Conservation (phyloP, 1,284 basidiomycete species). For the Apiotrichum brassicae region DNA sequence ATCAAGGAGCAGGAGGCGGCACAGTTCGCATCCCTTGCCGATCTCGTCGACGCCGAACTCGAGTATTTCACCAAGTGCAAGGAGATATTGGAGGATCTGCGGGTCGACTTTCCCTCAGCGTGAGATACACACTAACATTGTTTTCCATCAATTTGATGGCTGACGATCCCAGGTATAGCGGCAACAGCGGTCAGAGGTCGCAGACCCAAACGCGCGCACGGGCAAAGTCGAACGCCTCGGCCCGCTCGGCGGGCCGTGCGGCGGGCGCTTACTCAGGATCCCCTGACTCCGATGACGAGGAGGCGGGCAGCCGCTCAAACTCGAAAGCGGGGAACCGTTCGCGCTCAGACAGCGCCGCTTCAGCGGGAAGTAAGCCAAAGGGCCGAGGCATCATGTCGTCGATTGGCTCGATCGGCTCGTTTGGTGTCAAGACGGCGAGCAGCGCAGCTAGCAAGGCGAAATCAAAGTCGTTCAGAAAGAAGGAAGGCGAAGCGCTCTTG, state of each 20-base stretch:
- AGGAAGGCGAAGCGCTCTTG: constrained; percentile 50
- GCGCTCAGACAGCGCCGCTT: constrained; percentile 40
- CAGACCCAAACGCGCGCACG: constrained; percentile 20
- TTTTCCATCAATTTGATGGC: too few species aligned
- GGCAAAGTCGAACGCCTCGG: constrained; percentile 33
- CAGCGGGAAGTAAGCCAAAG: constrained; percentile 25
- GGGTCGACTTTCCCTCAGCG: constrained; percentile 60
- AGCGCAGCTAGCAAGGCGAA: too few species aligned
- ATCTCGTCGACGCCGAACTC: constrained; percentile 64
- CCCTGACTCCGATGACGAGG: constrained; percentile 30
- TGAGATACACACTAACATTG: too few species aligned
- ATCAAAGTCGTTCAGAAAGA: constrained; percentile 49
- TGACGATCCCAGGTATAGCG: background rate
- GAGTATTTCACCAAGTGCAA: constrained; percentile 66
- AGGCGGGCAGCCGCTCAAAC: constrained; percentile 12
- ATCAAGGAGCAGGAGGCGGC: constrained; percentile 70
- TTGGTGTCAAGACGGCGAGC: constrained; percentile 34
- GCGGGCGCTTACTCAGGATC: background rate
- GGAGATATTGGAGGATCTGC: constrained; percentile 62
- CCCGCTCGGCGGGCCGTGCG: constrained; percentile 10
- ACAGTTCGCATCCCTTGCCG: constrained; percentile 59
- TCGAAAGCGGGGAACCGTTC: constrained; percentile 23
- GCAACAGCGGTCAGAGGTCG: background rate
- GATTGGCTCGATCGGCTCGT: constrained; percentile 38
- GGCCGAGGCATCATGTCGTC: constrained; percentile 23